Base-by-base conservation (phyloP, 176 grass and related monocot species). In the Echinochloa phyllopogon region DNA sequence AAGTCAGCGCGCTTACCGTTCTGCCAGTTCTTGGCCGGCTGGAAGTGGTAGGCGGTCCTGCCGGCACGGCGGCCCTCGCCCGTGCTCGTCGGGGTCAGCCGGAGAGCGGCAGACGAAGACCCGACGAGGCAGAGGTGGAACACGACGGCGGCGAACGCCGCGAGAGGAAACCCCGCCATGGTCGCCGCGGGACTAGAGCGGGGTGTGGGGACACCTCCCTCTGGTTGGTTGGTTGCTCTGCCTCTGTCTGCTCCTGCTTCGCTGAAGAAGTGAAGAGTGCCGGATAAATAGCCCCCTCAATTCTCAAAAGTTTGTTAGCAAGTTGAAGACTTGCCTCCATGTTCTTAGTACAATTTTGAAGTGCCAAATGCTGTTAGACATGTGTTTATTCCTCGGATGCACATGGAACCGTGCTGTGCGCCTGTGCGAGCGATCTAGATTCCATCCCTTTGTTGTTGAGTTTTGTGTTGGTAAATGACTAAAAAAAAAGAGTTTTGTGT, bases 21-120 rank as follows among this genome's bases (percentile, higher is more conserved):
- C 53, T 93, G 89, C 95, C 95, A 97, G 78, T 94, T 89, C 78
- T 89, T 88, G 8, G 90, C 61, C 7, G 95, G 92, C 77, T 93
- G 95, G 86, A 97, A 97, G 85, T 97, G 95, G 86, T 94, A 97
- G 71, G 92, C 88, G 12, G 90, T 97, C 79, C 88, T 89, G 82
- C 51, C 3, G 20, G 57, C 88, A 20, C 75, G 81, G 65, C 73
- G 10, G 20, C 15, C 61, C 4, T 21, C 20, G 37, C 25, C 10
- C 50, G 36, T 18, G 64, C 65, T 1, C 10, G 21, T 3, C 6
- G 25, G 2, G 20, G 59, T 9, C 1, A 20, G 3, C 23, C 11
- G 83, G 14, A 67, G 40, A 48, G 74, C 43, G 10, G 65, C 43
- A 0, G 66, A 65, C 1, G 86, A 37, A 0, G 63, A 38, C 59